Evolutionary conservation across 805 yeast genomes (phyloP).

Genomic region (Saccharomycopsis fibuligera): DNA sequence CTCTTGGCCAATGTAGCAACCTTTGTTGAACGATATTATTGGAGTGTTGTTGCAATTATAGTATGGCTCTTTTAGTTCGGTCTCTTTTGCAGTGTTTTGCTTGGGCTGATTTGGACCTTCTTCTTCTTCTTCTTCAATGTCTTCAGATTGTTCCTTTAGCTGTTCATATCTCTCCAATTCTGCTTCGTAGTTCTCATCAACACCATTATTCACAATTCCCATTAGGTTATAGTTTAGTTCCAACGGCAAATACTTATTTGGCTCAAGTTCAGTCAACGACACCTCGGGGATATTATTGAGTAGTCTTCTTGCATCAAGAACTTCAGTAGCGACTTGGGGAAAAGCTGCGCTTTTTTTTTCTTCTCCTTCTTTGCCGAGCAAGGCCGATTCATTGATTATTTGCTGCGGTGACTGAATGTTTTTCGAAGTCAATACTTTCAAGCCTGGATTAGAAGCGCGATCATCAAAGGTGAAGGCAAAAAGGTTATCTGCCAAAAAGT

Average conservation of each 20-base stretch:
- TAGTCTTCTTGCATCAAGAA: constrained; percentile 27
- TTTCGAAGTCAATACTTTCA: constrained; percentile 39
- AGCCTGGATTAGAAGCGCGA: constrained; percentile 57
- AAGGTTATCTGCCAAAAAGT: constrained; percentile 25
- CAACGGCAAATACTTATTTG: constrained; percentile 62
- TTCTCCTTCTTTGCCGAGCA: no score
- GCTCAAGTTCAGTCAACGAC: constrained; percentile 38
- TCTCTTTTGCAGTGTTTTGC: not conserved
- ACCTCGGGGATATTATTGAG: constrained; percentile 51
- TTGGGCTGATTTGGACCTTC: not conserved
- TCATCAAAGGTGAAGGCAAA: constrained; percentile 55
- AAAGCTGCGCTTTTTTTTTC: no score
- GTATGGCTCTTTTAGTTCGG: not conserved
- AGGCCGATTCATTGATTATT: not conserved
- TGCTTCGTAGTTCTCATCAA: constrained; percentile 10
- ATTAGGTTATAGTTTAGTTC: constrained; percentile 53
- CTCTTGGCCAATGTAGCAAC: constrained; percentile 97
- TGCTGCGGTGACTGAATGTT: constrained; percentile 22
- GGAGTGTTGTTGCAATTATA: constrained; percentile 13
- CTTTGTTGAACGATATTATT: constrained; percentile 76
- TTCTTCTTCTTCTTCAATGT: constrained; percentile 10
- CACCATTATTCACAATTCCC: constrained; percentile 63
- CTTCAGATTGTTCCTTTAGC: not conserved
- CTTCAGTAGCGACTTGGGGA: constrained; percentile 19
- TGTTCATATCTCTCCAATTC: no score